Conservation (phyloP, 163 green algal genomes). For the Scenedesmus sp. region DNA sequence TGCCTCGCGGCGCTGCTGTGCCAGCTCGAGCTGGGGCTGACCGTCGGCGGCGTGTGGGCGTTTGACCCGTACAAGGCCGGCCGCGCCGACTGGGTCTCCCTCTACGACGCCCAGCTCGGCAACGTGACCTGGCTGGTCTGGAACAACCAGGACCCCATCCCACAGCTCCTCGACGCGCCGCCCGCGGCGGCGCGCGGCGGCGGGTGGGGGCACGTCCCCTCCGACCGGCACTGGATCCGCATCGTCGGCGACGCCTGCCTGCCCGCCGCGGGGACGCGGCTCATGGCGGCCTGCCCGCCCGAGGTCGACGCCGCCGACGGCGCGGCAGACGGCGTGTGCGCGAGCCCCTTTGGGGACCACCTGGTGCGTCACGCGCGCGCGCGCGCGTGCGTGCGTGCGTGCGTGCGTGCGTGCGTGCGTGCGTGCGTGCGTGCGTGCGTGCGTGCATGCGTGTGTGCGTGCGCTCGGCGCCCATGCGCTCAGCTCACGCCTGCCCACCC, state of each 20-base stretch:
- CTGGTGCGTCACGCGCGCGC: no score
- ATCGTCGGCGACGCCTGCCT: slow-evolving; percentile 16
- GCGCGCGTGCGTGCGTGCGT: no score
- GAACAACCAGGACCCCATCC: slow-evolving; percentile 39
- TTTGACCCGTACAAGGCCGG: slow-evolving; percentile 23
- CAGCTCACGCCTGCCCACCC: no score
- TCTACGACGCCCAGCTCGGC: slow-evolving; percentile 13
- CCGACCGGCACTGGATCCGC: slow-evolving; percentile 1
- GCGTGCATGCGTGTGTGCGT: no score
- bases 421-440: no score
- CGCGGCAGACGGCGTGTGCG: neutral
- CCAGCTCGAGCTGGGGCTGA: neutral
- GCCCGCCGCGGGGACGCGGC: neutral
- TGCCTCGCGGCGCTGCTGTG: slow-evolving; percentile 12
- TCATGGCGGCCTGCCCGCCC: neutral
- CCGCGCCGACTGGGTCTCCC: slow-evolving; percentile 12
- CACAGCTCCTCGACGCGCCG: neutral
- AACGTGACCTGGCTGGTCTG: slow-evolving; percentile 4
- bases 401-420: no score
- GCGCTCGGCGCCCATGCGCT: no score
- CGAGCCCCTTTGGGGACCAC: slow-evolving; percentile 7
- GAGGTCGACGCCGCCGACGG: slow-evolving; percentile 22
- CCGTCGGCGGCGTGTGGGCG: slow-evolving; percentile 29
- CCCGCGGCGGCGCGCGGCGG: neutral
- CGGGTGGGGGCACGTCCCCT: neutral